Conservation (phyloP, 2,329 filamentous ascomycete species). For the Fusarium ambrosium region DNA sequence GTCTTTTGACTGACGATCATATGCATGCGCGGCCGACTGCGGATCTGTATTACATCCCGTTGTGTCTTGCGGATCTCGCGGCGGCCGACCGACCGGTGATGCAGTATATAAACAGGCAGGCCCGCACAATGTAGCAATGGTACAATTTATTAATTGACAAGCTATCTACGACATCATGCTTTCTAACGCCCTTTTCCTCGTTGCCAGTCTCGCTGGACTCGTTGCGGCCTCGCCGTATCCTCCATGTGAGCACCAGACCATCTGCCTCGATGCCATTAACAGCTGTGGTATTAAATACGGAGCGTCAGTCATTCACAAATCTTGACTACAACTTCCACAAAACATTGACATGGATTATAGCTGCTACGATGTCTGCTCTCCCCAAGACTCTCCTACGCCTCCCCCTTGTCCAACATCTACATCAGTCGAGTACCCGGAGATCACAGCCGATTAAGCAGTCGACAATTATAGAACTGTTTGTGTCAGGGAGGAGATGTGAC, state of each 20-base stretch:
- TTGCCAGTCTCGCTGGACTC: slow-evolving; percentile 24
- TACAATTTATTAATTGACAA: neutral
- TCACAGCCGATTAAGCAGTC: neutral
- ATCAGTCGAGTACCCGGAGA: slow-evolving; percentile 26
- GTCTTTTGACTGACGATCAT: neutral
- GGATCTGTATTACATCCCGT: neutral
- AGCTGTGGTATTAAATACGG: slow-evolving; percentile 46
- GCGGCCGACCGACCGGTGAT: neutral
- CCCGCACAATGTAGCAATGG: neutral
- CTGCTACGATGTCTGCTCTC: slow-evolving; percentile 50
- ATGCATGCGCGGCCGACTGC: neutral
- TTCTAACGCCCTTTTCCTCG: slow-evolving; percentile 15
- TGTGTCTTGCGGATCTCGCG: neutral
- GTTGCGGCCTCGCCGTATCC: slow-evolving; percentile 13
- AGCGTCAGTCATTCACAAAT: slow-evolving; percentile 37
- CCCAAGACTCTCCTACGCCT: slow-evolving; percentile 37
- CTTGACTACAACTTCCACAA: neutral
- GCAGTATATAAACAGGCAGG: slow-evolving; percentile 6
- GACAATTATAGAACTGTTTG: neutral
- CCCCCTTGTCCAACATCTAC: slow-evolving; percentile 40
- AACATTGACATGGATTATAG: slow-evolving; percentile 32
- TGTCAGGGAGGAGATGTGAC: neutral
- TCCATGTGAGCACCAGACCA: slow-evolving; percentile 3
- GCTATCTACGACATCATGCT: slow-evolving; percentile 22
- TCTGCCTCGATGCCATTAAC: slow-evolving; percentile 49